Evolutionary conservation across 768 basidiomycete genomes (phyloP).

Genomic region (Clitopilus hobsonii): DNA sequence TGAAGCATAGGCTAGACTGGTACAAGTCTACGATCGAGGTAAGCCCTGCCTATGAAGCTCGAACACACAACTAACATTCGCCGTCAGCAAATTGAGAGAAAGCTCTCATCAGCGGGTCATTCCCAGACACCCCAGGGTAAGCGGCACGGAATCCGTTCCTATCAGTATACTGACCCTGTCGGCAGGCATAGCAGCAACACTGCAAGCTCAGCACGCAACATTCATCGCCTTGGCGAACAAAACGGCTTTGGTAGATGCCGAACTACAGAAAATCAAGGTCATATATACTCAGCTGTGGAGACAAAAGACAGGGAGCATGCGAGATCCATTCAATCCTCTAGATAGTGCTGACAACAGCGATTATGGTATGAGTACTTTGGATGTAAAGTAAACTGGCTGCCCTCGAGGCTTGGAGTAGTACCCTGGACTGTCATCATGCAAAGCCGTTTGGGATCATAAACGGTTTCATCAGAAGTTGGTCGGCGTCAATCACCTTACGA

Average conservation of each 20-base stretch:
- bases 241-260: slow-evolving; percentile 68
- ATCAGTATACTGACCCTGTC: slow-evolving; percentile 4
- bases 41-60: slow-evolving; percentile 4
- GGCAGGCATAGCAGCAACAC: slow-evolving; percentile 65
- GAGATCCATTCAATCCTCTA: slow-evolving; percentile 71
- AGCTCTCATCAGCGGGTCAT: slow-evolving; percentile 62
- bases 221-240: slow-evolving; percentile 76
- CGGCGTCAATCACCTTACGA: slow-evolving; percentile 5
- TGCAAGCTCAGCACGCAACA: slow-evolving; percentile 75
- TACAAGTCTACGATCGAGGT: slow-evolving; percentile 82
- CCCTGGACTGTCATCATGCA: neutral
- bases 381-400: slow-evolving; percentile 22
- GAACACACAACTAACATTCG: neutral
- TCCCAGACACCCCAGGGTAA: slow-evolving; percentile 75
- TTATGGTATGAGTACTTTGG: slow-evolving; percentile 38
- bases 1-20: slow-evolving; percentile 69
- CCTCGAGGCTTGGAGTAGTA: neutral
- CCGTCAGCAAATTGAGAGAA: slow-evolving; percentile 76
- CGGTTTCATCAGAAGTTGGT: neutral
- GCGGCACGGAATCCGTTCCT: slow-evolving; percentile 6
- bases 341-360: slow-evolving; percentile 33
- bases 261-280: slow-evolving; percentile 71
- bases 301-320: slow-evolving; percentile 72
- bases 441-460: neutral
- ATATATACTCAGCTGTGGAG: slow-evolving; percentile 79